Evolutionary conservation across 2,329 filamentous ascomycete genomes (phyloP).

Genomic region (Ilyonectria sp.): DNA sequence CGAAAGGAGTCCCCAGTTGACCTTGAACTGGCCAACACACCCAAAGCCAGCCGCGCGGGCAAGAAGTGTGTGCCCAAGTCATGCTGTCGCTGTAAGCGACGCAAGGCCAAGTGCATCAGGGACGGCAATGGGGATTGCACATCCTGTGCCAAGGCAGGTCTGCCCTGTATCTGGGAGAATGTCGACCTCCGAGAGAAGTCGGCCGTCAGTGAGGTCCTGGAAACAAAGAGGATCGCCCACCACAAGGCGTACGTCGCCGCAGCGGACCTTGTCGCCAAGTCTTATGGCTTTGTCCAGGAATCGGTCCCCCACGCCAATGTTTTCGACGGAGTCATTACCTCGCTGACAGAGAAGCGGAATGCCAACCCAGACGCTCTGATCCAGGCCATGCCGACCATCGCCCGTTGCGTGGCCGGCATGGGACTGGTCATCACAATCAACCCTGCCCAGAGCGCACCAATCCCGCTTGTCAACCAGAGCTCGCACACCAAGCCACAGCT

Average conservation of each 20-base stretch:
- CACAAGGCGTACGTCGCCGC: background rate
- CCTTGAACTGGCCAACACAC: background rate
- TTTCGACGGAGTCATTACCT: background rate
- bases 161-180: background rate
- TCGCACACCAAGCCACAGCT: conserved; percentile 10
- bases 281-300: background rate
- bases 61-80: conserved; percentile 1
- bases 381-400: background rate
- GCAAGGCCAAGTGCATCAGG: conserved; percentile 17
- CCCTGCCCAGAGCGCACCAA: background rate
- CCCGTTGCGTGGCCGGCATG: background rate
- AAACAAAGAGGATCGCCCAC: background rate
- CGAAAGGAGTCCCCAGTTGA: background rate
- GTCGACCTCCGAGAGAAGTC: conserved; percentile 9
- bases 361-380: background rate
- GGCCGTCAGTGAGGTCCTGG: background rate
- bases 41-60: background rate
- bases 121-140: conserved; percentile 3
- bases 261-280: background rate
- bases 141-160: background rate
- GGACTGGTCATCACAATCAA: background rate
- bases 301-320: no score
- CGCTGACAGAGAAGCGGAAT: conserved; percentile 4
- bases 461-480: background rate
- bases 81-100: conserved; percentile 5